These are phyloP conservation scores for Hymenoscyphus occultus DNA, from an alignment of 2,329 filamentous ascomycete genomes.

Conservation along the genomic window DNA sequence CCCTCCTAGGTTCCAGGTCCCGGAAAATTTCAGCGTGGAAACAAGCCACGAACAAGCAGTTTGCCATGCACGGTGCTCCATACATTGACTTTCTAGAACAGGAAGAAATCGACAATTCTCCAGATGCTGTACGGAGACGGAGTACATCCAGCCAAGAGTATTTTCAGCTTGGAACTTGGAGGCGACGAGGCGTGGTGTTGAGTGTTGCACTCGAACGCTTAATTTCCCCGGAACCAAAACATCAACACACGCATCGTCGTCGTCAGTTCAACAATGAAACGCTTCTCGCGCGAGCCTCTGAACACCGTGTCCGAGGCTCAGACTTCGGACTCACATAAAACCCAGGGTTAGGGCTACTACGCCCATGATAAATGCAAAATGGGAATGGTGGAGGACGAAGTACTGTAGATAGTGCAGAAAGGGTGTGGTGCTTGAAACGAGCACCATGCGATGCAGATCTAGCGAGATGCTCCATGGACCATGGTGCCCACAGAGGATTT, in stretches of 20 bases:
- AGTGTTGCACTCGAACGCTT: not conserved
- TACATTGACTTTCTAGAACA: too few relatives aligned
- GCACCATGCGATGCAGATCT: slow-evolving; percentile 1
- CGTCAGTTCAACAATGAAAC: not conserved
- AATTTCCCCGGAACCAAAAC: not conserved
- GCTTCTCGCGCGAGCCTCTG: not conserved
- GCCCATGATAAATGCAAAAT: too few relatives aligned
- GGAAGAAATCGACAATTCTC: too few relatives aligned
- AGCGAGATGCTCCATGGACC: not conserved
- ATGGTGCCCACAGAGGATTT: not conserved
- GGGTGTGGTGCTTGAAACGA: slow-evolving; percentile 1
- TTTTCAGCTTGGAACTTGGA: not conserved
- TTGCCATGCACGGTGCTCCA: too few relatives aligned
- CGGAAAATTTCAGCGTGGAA: too few relatives aligned
- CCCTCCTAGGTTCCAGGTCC: too few relatives aligned
- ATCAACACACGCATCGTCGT: not conserved
- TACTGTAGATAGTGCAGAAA: not conserved
- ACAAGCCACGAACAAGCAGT: too few relatives aligned
- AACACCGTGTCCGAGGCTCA: not conserved
- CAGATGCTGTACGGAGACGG: too few relatives aligned
- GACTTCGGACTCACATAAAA: too few relatives aligned
- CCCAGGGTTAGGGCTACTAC: too few relatives aligned
- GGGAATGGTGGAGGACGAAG: too few relatives aligned
- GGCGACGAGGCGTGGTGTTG: not conserved
- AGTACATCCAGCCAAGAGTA: not conserved